These are phyloP conservation scores for Ceratocystis ficicola DNA, from an alignment of 2,329 filamentous ascomycete species.

Conservation along the genomic window DNA sequence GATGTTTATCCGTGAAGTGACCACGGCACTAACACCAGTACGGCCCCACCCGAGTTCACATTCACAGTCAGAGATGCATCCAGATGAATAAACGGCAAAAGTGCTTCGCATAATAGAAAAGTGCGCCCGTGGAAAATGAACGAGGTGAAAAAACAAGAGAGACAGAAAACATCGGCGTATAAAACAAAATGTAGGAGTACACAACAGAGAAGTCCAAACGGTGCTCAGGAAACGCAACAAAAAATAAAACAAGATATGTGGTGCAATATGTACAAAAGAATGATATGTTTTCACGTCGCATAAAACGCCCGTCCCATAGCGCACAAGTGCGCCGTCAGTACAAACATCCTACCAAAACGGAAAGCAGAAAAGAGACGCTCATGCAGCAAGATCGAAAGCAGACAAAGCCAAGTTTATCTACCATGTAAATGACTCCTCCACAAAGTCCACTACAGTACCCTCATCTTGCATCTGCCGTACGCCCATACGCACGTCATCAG, in stretches of 20 bases:
- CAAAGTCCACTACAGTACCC: slow-evolving; percentile 54
- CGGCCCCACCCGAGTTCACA: not conserved
- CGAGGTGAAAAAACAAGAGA: not conserved
- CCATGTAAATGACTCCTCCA: slow-evolving; percentile 67
- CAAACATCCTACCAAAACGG: slow-evolving; percentile 4
- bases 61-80: too few relatives aligned
- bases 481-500: slow-evolving; percentile 61
- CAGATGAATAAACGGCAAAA: too few relatives aligned
- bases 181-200: not conserved
- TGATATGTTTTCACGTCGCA: not conserved
- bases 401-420: slow-evolving; percentile 27
- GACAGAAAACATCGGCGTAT: not conserved
- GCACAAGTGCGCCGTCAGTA: not conserved
- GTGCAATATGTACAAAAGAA: slow-evolving; percentile 9
- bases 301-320: not conserved
- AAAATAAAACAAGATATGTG: slow-evolving; percentile 14
- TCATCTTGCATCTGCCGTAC: slow-evolving; percentile 52
- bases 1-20: not conserved
- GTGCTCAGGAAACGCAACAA: not conserved
- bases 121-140: too few relatives aligned
- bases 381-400: slow-evolving; percentile 1
- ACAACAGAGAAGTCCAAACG: not conserved
- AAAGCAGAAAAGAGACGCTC: not conserved
- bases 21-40: not conserved
- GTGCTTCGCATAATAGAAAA: too few relatives aligned